These are phyloP conservation scores for Galeopsis tetrahit DNA, from an alignment of 257 asterid genomes.

Conservation along the genomic window DNA sequence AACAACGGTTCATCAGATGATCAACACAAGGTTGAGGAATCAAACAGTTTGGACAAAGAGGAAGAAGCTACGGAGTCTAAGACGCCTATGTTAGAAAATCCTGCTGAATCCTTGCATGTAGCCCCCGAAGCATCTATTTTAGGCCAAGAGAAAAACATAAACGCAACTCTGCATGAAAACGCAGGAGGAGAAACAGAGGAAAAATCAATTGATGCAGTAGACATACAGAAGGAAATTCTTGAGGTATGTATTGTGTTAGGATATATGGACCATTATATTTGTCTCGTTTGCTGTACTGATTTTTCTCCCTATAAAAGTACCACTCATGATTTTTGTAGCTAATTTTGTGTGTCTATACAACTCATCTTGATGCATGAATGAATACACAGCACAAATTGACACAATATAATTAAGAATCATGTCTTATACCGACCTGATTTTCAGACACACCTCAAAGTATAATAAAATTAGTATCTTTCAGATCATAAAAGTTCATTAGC, in stretches of 20 bases:
- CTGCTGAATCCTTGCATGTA: constrained; percentile 35
- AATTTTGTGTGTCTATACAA: neutral
- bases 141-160: constrained; percentile 30
- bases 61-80: constrained; percentile 14
- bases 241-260: constrained; percentile 31
- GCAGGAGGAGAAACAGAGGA: constrained; percentile 25
- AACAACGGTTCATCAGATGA: constrained; percentile 18
- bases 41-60: constrained; percentile 10
- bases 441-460: neutral
- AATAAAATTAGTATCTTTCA: neutral
- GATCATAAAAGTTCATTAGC: neutral
- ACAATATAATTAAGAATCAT: neutral
- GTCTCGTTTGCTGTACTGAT: neutral
- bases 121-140: constrained; percentile 32
- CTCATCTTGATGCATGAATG: neutral
- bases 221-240: constrained; percentile 27
- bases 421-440: neutral
- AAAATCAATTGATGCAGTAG: constrained; percentile 30
- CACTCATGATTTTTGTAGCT: neutral
- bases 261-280: neutral
- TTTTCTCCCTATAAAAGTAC: neutral
- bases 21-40: constrained; percentile 32
- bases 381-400: neutral
- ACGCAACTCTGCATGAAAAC: constrained; percentile 15
- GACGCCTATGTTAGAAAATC: neutral